Evolutionary conservation across 1,284 basidiomycete species (phyloP).

Genomic region (Stereum hirsutum): DNA sequence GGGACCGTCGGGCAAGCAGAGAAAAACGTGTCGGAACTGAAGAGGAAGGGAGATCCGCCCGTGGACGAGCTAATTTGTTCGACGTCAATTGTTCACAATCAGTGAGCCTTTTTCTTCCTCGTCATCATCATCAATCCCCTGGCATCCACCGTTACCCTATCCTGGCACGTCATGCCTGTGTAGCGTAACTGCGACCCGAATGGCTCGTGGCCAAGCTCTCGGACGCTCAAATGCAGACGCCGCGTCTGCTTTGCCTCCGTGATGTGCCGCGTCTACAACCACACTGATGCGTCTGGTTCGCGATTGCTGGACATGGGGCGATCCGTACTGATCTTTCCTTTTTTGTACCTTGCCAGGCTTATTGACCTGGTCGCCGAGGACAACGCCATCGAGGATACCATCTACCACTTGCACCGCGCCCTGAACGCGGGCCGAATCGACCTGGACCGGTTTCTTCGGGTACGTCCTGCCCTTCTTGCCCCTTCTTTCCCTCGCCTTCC

Average conservation of each 20-base stretch:
- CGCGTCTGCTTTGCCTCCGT: too few relatives aligned
- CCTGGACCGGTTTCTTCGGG: slow-evolving; percentile 86
- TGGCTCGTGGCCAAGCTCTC: too few relatives aligned
- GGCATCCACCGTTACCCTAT: too few relatives aligned
- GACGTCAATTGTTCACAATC: slow-evolving; percentile 92
- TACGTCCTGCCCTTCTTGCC: slow-evolving; percentile 27
- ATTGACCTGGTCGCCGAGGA: slow-evolving; percentile 97
- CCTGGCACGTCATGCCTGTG: too few relatives aligned
- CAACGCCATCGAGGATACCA: slow-evolving; percentile 95
- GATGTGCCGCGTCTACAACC: too few relatives aligned
- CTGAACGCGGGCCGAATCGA: slow-evolving; percentile 89
- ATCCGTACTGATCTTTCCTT: slow-evolving; percentile 3
- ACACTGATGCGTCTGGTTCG: too few relatives aligned
- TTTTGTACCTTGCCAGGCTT: slow-evolving; percentile 43
- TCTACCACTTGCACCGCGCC: slow-evolving; percentile 94
- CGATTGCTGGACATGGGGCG: too few relatives aligned
- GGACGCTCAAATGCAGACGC: too few relatives aligned
- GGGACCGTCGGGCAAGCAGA: slow-evolving; percentile 58
- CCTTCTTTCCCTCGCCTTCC: slow-evolving; percentile 6
- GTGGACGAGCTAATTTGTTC: slow-evolving; percentile 94
- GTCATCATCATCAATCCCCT: too few relatives aligned
- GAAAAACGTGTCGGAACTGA: slow-evolving; percentile 58
- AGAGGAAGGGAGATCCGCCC: slow-evolving; percentile 67
- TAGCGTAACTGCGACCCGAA: too few relatives aligned
- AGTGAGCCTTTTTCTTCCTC: slow-evolving; percentile 46